phyloP scores from a whole-genome alignment of 2,329 filamentous ascomycete species.

The Pyricularia grisea region DNA sequence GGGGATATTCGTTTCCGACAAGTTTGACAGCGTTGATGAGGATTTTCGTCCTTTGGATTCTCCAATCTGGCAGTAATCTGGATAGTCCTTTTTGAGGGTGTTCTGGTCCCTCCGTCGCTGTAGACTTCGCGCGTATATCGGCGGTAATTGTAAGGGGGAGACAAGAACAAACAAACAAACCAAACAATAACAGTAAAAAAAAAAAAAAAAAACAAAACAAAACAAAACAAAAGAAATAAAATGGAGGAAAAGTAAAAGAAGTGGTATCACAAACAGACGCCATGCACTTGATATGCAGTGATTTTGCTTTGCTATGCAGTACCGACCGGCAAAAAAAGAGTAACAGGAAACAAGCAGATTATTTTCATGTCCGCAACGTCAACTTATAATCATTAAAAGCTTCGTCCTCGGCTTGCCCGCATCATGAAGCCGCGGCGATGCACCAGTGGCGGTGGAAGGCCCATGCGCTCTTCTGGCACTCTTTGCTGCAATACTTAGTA shows the following conservation, averaged over 20 bases:
- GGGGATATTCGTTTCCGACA: background rate
- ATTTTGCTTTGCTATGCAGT: slow-evolving; percentile 5
- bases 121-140: background rate
- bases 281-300: slow-evolving; percentile 8
- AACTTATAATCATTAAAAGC: background rate
- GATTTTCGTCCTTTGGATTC: background rate
- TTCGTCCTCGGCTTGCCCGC: background rate
- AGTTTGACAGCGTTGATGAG: background rate
- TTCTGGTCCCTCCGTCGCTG: background rate
- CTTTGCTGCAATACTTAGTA: slow-evolving; percentile 99
- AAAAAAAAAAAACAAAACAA: slow-evolving; percentile 6
- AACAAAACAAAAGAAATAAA: slow-evolving; percentile 4
- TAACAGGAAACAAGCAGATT: background rate
- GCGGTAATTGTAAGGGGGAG: background rate
- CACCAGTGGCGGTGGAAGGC: slow-evolving; percentile 98
- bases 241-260: slow-evolving; percentile 1
- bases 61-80: background rate
- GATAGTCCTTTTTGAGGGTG: background rate
- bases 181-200: slow-evolving; percentile 1
- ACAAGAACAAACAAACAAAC: background rate
- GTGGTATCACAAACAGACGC: slow-evolving; percentile 11
- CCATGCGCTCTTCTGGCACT: slow-evolving; percentile 99
- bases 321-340: background rate
- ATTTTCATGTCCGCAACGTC: background rate
- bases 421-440: slow-evolving; percentile 55